phyloP scores from a whole-genome alignment of 1,284 basidiomycete genomes.

The Coniophora puteana region DNA sequence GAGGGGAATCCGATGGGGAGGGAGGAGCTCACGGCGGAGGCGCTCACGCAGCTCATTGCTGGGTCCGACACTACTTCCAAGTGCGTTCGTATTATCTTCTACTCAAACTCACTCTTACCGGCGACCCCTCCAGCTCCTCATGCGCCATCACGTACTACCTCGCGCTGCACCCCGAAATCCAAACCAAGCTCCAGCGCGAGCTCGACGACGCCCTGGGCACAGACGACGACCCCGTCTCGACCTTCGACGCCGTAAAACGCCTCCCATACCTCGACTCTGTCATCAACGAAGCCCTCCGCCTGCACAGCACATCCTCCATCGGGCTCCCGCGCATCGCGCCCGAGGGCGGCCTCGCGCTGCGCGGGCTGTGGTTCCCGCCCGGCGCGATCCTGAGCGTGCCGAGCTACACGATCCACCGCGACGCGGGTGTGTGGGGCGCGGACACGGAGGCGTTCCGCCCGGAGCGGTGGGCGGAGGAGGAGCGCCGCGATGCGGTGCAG shows the following conservation, averaged over 20 bases:
- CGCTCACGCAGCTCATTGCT: conserved; percentile 82
- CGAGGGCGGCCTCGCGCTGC: conserved; percentile 59
- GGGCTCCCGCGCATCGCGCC: conserved; percentile 81
- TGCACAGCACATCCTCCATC: conserved; percentile 78
- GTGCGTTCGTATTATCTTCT: conserved; percentile 38
- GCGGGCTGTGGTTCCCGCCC: conserved; percentile 59
- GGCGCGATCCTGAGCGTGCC: conserved; percentile 76
- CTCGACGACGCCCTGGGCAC: conserved; percentile 74
- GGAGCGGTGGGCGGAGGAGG: conserved; percentile 83
- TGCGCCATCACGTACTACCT: conserved; percentile 86
- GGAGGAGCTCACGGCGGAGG: conserved; percentile 85
- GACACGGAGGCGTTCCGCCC: conserved; percentile 72
- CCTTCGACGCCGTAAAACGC: conserved; percentile 60
- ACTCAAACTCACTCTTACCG: too few species aligned
- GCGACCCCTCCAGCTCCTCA: conserved; percentile 52
- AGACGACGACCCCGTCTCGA: conserved; percentile 52
- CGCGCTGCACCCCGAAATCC: conserved; percentile 60
- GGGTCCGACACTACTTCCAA: conserved; percentile 85
- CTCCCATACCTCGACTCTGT: conserved; percentile 78
- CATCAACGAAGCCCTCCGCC: conserved; percentile 78
- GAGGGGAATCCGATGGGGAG: conserved; percentile 76
- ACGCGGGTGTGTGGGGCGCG: conserved; percentile 67
- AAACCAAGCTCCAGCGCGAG: conserved; percentile 74
- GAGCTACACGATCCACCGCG: conserved; percentile 77
- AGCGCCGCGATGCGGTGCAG: conserved; percentile 58